Evolutionary conservation across 2,329 filamentous ascomycete species (phyloP), one percentile per base, ranked within the genome.

Genomic region (Neopestalotiopsis clavispora): DNA sequence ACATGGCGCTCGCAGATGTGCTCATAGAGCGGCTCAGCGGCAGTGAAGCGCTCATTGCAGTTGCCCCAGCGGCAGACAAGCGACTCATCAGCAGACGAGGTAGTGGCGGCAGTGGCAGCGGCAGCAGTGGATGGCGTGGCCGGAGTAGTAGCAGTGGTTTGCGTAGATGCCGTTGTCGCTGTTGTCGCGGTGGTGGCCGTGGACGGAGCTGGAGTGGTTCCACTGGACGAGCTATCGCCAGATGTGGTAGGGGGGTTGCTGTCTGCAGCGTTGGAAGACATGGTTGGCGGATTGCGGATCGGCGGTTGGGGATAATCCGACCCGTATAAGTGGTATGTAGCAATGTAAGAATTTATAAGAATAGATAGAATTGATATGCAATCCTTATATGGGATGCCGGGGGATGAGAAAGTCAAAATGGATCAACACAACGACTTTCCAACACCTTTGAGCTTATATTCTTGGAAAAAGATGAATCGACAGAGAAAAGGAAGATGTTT

Each of bases 1-100:
- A 99, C 95, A 86, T 99, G 96, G 78, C 94, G 94, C 81, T 98
- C 96, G 83, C 96, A 98, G 74, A 99, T 95, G 82, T 99, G 96
- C 77, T 98, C 95, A 77, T 91, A 91, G 74, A 91, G 86, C 69
- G 81, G 80, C 78, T 90, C 88, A 14, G 89, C 84, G 9, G 82
- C 84, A 59, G 79, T 80, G 74, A 90, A 91, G 73, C 87, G 88
- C 74, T 89, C 86, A 74, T 83, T 84, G 75, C 89, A 91, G 66
- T 82, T 80, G 70, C 84, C 84, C 89, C 89, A 91, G 73, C 87
- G 86, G 78, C 89, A 91, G 67, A 84, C 84, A 42, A 91, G 84
- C 14, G 77, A 75, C 75, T 85, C 87, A 72, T 90, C 88, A 40
- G 87, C 84, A 6, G 66, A 60, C 4, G 64, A 67, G 17, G 77